Evolutionary conservation across 1,284 basidiomycete genomes (phyloP), one percentile per base, ranked within the genome.

Genomic region (Ustilago loliicola): DNA sequence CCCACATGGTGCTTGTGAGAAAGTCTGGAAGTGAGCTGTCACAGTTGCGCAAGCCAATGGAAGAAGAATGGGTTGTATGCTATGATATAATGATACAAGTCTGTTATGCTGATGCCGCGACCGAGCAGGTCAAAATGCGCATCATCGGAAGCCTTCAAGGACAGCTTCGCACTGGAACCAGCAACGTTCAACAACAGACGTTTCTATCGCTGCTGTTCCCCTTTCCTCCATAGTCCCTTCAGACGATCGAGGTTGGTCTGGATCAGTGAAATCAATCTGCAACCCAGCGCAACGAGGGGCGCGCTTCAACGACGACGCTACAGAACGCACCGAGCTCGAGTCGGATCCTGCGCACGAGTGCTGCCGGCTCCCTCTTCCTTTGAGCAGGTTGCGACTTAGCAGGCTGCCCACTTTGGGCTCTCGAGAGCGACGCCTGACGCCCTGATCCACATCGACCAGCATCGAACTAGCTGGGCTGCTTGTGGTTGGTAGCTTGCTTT

Each of bases 121-220:
- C 25, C 29, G 11, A 13, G 27, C 25, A 5, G 19, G 6, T 8
- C 48, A 25, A 29, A 4, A 2, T 29, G 27, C 9, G 9, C 2
- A n/a, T 68, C 61, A 72, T 7, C 73, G 73, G 17, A 64, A 75
- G 15, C 77, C 77, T 58, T 68, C 61, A n/a, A 79, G 61, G 11
- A 73, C 69, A 17, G 62, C 66, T 32, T 80, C 74, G 57, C 74
- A 79, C 42, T 81, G 77, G 45, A 73, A 80, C 80, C 80, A 81
- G 64, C 71, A 76, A 40, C 64, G 50, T 15, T 63, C 48, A 13
- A 55, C 8, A 27, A 15, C 36, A n/a, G 23, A 21, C 21, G 10
- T 32, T 17, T 45, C 42, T 23, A 47, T 13, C 29, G 3, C 19
- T 32, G 17, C 15, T 38, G 25, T 15, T 3, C 10, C 32, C 6